phyloP scores from a whole-genome alignment of 352 stramenopile genomes.

The Phytopythium montanum region DNA sequence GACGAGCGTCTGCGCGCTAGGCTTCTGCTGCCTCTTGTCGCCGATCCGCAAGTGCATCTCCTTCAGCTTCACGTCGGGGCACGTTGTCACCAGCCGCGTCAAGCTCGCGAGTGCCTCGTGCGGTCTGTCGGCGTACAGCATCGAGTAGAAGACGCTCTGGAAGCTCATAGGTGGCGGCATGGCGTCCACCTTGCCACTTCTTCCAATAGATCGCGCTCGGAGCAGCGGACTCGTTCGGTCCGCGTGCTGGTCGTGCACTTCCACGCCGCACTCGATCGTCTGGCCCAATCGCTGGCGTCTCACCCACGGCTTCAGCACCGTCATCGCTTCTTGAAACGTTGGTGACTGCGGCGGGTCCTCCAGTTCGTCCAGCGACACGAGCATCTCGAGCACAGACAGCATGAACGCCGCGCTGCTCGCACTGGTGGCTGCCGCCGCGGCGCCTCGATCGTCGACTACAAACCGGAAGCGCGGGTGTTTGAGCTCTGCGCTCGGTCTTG shows the following conservation, averaged over 20 bases:
- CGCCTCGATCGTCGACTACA: background rate
- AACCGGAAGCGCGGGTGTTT: slow-evolving; percentile 2
- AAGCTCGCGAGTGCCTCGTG: background rate
- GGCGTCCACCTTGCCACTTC: background rate
- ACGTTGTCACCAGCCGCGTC: background rate
- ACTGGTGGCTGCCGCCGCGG: background rate
- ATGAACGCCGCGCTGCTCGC: background rate
- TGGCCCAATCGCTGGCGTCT: background rate
- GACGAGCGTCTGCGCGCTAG: background rate
- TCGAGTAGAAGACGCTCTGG: slow-evolving; percentile 2
- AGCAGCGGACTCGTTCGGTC: background rate
- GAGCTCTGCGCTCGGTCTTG: background rate
- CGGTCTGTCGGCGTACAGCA: background rate
- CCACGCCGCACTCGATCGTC: background rate
- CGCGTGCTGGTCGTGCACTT: background rate
- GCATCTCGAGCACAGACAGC: slow-evolving; percentile 3
- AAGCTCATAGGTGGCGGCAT: background rate
- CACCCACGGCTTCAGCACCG: background rate
- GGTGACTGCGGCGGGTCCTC: background rate
- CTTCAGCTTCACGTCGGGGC: background rate
- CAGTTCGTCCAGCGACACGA: background rate
- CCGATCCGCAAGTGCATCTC: background rate
- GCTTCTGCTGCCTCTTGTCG: background rate
- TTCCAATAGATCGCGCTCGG: background rate
- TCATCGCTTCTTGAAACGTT: background rate